Base-by-base conservation (phyloP, 306 rosid genomes). In the Adenanthera pavonina region DNA sequence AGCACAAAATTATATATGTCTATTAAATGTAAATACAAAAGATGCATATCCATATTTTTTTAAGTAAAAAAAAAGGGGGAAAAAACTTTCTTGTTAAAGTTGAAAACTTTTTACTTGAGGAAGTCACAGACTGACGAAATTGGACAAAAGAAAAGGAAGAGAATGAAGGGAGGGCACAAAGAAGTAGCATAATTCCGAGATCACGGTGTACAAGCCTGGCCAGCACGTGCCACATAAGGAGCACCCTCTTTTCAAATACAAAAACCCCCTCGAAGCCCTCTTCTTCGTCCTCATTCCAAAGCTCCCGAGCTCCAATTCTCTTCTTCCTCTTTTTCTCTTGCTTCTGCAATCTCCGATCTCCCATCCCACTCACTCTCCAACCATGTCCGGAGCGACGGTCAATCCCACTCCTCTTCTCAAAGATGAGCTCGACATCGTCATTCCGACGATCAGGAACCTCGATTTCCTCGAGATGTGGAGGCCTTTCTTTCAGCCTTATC, bases 401-500 rank as follows among this genome's bases (percentile, higher is more conserved):
- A 43, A 77, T 13, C 86, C 91, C 33, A 88, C 87, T 1, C 87
- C 94, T 0, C 73, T 87, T 25, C 89, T 92, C 65, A 88, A 87
- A 20, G 94, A 92, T n/a, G 92, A 92, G 48, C 89, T 92, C 3
- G 97, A 92, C 86, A 92, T 92, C 49, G 94, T 92, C 62, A 92
- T 92, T 57, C 94, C 97, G 13, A 92, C 97, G 3, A 92, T 92
- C 70, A 81, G 92, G 70, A 92, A 90, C 85, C 88, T 92, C 2
- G 97, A 90, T 52, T 92, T 92, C 85, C 60, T 92, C 19, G 94
- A 92, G 82, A 88, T 85, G 94, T 92, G 97, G 97, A 82, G 97
- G 80, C 94, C 97, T 5, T 92, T 88, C 84, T 92, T 92, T 30
- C 82, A 90, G 66, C 90, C 83, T 0, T 92, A 92, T 85, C 97